Evolutionary conservation across 257 asterid species (phyloP).

Genomic region (Striga asiatica): DNA sequence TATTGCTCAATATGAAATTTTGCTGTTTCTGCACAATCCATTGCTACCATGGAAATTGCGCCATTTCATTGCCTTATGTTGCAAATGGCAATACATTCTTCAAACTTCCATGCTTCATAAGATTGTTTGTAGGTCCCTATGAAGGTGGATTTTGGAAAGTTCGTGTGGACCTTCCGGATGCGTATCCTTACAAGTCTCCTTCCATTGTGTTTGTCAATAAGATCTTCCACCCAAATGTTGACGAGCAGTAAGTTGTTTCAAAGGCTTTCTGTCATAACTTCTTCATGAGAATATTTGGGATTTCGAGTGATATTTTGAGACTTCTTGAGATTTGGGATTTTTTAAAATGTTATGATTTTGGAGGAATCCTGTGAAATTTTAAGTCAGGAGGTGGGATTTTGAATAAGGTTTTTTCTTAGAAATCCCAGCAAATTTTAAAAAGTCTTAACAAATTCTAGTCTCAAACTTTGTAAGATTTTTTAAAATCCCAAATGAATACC

Average conservation of each 20-base stretch:
- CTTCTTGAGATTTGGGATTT: not conserved
- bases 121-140: constrained; percentile 45
- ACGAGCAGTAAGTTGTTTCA: constrained; percentile 59
- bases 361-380: too few species aligned
- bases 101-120: not conserved
- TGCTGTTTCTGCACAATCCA: not conserved
- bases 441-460: too few species aligned
- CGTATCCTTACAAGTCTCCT: constrained; percentile 93
- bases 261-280: not conserved
- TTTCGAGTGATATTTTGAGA: too few species aligned
- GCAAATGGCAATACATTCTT: too few species aligned
- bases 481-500: too few species aligned
- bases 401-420: too few species aligned
- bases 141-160: constrained; percentile 95
- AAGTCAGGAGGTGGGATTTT: too few species aligned
- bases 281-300: not conserved
- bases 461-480: too few species aligned
- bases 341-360: too few species aligned
- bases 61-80: not conserved
- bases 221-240: constrained; percentile 92
- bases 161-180: constrained; percentile 85
- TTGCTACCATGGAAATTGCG: not conserved
- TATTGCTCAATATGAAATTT: too few species aligned
- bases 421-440: too few species aligned
- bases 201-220: constrained; percentile 88